Percentiles rank a stretch among this genome's conserved stretches.
phyloP scores from a whole-genome alignment of 305 asterid genomes.

The Fraxinus dipetala region DNA sequence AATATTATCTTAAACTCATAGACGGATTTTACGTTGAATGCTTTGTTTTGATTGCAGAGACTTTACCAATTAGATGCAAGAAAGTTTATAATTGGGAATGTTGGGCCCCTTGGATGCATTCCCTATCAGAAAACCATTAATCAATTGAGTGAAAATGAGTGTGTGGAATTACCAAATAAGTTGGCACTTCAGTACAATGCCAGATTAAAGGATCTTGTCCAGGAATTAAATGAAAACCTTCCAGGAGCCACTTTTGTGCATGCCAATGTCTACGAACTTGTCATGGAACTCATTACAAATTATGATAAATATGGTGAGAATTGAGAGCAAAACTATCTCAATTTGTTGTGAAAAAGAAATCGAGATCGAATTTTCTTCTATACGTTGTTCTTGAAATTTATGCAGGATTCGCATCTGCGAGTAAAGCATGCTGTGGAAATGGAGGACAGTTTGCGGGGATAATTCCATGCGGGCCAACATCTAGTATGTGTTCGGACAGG shows the following conservation, averaged over 20 bases:
- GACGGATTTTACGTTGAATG: not conserved
- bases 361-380: not conserved
- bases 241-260: constrained; percentile 69
- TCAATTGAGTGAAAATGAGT: constrained; percentile 56
- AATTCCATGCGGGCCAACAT: constrained; percentile 83
- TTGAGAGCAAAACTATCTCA: not conserved
- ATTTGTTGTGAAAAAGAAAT: not conserved
- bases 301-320: constrained; percentile 65
- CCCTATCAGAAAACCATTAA: constrained; percentile 90
- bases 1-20: not conserved
- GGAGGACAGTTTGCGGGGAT: constrained; percentile 90
- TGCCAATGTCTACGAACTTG: constrained; percentile 74
- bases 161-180: constrained; percentile 72
- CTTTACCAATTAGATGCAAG: constrained; percentile 73
- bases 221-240: constrained; percentile 57
- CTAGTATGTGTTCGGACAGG: constrained; percentile 69
- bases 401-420: constrained; percentile 64
- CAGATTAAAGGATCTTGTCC: constrained; percentile 53
- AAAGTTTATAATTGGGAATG: constrained; percentile 76
- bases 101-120: constrained; percentile 92
- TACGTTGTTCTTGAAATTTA: not conserved
- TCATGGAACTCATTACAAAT: constrained; percentile 81
- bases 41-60: constrained; percentile 42
- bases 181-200: constrained; percentile 76
- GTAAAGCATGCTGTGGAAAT: constrained; percentile 83